Percentiles rank a stretch among this genome's conserved stretches.
phyloP scores from a whole-genome alignment of 768 basidiomycete genomes.

The Rhodocollybia butyracea region DNA sequence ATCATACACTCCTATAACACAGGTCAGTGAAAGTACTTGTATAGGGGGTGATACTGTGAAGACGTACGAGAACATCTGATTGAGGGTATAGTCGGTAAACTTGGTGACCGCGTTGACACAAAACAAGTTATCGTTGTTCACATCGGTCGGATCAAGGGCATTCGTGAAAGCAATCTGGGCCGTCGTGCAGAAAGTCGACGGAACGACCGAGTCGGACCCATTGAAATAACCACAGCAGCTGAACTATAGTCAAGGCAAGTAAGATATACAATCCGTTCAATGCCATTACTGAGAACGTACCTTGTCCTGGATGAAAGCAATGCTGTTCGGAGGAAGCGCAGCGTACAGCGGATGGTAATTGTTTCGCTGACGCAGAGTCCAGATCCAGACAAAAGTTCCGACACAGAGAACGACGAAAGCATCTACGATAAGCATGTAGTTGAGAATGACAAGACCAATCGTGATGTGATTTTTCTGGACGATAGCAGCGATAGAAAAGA shows the following conservation, averaged over 20 bases:
- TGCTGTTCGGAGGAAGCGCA: constrained; percentile 38
- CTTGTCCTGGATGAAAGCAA: constrained; percentile 67
- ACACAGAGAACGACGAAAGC: constrained; percentile 56
- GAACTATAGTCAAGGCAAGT: constrained; percentile 42
- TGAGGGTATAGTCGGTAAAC: constrained; percentile 70
- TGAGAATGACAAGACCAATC: constrained; percentile 68
- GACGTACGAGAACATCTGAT: constrained; percentile 81
- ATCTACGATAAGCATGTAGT: constrained; percentile 69
- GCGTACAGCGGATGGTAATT: constrained; percentile 64
- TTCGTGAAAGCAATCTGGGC: constrained; percentile 35
- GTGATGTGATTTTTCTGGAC: constrained; percentile 68
- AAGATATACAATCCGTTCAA: neutral
- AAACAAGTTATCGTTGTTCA: constrained; percentile 41
- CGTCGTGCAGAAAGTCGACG: constrained; percentile 54
- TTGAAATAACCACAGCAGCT: constrained; percentile 86
- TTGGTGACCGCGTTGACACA: constrained; percentile 71
- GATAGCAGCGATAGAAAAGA: constrained; percentile 68
- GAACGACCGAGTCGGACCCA: constrained; percentile 52
- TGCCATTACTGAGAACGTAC: constrained; percentile 37
- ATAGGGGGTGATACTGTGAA: neutral
- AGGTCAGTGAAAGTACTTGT: neutral
- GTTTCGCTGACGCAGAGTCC: constrained; percentile 65
- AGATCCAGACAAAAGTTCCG: constrained; percentile 81
- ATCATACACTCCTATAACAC: constrained; percentile 41
- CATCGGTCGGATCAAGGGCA: constrained; percentile 34